These are phyloP conservation scores for Neurospora pannonica DNA, from an alignment of 495 filamentous ascomycete species.

Conservation along the genomic window DNA sequence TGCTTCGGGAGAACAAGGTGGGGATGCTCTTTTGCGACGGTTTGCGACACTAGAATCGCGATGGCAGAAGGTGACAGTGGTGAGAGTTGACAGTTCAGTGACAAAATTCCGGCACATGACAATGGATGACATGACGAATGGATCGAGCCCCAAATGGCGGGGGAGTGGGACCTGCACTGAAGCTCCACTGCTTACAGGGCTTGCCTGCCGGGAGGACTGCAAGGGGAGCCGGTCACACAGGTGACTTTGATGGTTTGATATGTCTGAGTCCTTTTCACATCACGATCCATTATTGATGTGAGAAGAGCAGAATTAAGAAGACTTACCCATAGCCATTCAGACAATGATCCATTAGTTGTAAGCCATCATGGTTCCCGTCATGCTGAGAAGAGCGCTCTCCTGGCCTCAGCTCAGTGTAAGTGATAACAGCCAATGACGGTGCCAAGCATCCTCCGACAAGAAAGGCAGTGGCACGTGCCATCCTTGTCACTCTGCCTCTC, in stretches of 20 bases:
- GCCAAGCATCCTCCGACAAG: neutral
- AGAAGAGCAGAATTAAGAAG: too few species aligned
- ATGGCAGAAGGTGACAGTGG: neutral
- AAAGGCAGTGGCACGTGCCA: neutral
- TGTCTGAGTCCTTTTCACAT: neutral
- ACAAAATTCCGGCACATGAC: neutral
- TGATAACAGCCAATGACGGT: neutral
- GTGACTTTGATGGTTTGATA: too few species aligned
- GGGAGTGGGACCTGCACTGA: neutral
- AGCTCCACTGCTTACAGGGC: neutral
- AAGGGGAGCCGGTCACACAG: neutral
- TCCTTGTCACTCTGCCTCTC: neutral
- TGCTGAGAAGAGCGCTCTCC: neutral
- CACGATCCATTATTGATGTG: neutral
- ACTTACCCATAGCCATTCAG: too few species aligned
- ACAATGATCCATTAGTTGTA: too few species aligned
- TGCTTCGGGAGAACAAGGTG: neutral
- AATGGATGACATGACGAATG: neutral
- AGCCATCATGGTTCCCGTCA: too few species aligned
- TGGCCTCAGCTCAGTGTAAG: neutral
- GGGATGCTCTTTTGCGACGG: neutral
- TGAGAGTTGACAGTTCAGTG: neutral
- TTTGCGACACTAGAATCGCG: neutral
- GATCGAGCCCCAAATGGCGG: neutral
- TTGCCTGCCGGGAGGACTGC: neutral